phyloP scores from a whole-genome alignment of 805 yeast genomes.

The Kluyveromyces lactis region DNA sequence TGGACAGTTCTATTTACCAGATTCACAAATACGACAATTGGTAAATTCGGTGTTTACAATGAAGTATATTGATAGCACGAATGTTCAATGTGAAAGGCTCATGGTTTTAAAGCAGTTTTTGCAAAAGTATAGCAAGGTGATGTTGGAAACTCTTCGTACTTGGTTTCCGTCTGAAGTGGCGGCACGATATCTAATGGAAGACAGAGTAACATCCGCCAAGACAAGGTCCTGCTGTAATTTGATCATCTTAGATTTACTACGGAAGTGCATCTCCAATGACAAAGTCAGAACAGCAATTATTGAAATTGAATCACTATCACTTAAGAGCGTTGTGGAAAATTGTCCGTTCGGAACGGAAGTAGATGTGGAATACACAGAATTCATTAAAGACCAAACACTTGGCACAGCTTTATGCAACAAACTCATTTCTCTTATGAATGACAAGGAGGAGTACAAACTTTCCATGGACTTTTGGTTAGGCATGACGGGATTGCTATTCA shows the following conservation, averaged over 20 bases:
- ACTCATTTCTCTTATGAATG: constrained; percentile 11
- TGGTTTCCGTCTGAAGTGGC: constrained; percentile 26
- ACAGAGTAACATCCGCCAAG: constrained; percentile 13
- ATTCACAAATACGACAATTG: constrained; percentile 11
- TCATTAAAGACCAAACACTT: constrained; percentile 8
- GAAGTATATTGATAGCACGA: constrained; percentile 21
- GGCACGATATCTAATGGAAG: constrained; percentile 16
- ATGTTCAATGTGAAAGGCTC: constrained; percentile 20
- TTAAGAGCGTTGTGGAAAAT: neutral
- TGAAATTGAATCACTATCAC: neutral
- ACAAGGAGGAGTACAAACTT: constrained; percentile 16
- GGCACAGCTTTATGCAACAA: constrained; percentile 14
- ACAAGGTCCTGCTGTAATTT: constrained; percentile 14
- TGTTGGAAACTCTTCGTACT: constrained; percentile 13
- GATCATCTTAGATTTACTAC: constrained; percentile 19
- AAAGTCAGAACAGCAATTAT: constrained; percentile 1
- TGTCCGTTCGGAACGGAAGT: no score
- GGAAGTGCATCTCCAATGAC: constrained; percentile 13
- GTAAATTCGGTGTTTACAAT: constrained; percentile 11
- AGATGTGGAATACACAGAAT: neutral
- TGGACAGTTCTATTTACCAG: constrained; percentile 11
- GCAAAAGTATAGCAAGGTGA: constrained; percentile 15
- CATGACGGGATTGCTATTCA: constrained; percentile 19
- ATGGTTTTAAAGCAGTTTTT: constrained; percentile 17
- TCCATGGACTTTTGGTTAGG: constrained; percentile 27